phyloP scores from a whole-genome alignment of 2,329 filamentous ascomycete genomes.

The Penicillium hordei region DNA sequence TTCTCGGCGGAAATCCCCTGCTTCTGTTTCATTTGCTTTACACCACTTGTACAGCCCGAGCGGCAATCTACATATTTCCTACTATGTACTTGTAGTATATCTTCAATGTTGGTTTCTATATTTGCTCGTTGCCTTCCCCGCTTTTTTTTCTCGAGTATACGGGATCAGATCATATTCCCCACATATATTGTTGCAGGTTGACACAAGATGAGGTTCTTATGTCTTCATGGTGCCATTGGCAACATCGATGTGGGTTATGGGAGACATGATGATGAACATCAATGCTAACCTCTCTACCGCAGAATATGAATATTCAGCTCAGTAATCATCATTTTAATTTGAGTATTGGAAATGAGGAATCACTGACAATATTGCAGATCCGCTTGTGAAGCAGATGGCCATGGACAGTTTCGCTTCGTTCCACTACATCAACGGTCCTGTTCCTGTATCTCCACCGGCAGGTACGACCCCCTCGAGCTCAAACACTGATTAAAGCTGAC shows the following conservation, averaged over 20 bases:
- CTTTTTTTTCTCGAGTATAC: constrained; percentile 11
- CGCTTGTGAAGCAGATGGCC: constrained; percentile 21
- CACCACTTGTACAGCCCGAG: constrained; percentile 6
- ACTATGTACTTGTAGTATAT: neutral
- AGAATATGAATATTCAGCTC: constrained; percentile 24
- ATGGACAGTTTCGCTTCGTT: constrained; percentile 22
- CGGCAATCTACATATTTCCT: neutral
- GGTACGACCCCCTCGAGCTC: constrained; percentile 5
- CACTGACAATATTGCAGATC: constrained; percentile 12
- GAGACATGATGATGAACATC: neutral
- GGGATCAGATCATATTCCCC: neutral
- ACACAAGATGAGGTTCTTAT: constrained; percentile 28
- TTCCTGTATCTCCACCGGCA: constrained; percentile 19
- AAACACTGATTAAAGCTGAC: neutral
- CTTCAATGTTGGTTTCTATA: neutral
- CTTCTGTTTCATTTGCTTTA: neutral
- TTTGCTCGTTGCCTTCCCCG: neutral
- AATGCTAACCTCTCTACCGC: constrained; percentile 3
- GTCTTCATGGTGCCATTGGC: constrained; percentile 32
- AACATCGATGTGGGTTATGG: constrained; percentile 26
- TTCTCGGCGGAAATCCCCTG: constrained; percentile 4
- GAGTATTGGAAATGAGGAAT: neutral
- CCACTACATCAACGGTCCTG: constrained; percentile 24
- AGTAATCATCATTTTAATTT: neutral
- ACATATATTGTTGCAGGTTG: neutral